Conservation (phyloP, 2,329 filamentous ascomycete species). For the Stenocarpella maydis region DNA sequence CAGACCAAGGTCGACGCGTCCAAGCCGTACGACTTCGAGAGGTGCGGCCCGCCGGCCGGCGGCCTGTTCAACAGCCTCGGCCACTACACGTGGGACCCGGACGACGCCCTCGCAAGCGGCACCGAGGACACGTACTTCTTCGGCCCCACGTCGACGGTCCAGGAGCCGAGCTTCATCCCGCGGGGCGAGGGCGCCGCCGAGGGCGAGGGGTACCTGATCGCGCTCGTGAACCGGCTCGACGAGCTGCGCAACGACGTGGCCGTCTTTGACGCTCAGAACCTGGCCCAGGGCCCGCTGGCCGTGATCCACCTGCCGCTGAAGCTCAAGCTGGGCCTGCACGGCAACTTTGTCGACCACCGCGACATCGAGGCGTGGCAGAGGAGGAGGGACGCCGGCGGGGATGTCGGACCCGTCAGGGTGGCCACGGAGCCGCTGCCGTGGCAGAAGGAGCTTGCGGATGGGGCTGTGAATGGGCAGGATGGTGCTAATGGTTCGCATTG, state of each 20-base stretch:
- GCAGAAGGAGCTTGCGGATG: constrained; percentile 42
- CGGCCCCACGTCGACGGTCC: constrained; percentile 55
- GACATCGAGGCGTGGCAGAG: constrained; percentile 54
- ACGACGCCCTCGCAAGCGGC: constrained; percentile 41
- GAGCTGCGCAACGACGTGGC: constrained; percentile 53
- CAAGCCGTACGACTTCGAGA: constrained; percentile 52
- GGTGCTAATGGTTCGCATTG: constrained; percentile 10
- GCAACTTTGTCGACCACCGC: constrained; percentile 52
- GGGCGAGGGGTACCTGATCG: constrained; percentile 60
- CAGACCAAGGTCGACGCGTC: constrained; percentile 49
- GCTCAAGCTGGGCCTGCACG: constrained; percentile 52
- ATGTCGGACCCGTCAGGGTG: constrained; percentile 49
- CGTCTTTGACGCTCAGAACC: constrained; percentile 52
- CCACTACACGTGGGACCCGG: constrained; percentile 51
- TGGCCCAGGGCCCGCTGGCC: constrained; percentile 49
- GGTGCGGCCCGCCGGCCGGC: constrained; percentile 53
- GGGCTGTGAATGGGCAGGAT: constrained; percentile 4
- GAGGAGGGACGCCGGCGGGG: constrained; percentile 45
- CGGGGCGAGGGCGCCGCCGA: constrained; percentile 49
- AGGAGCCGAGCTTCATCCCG: constrained; percentile 63
- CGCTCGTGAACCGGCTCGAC: constrained; percentile 55
- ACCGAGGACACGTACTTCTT: constrained; percentile 53
- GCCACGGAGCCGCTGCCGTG: constrained; percentile 50
- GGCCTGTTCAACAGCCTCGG: constrained; percentile 56
- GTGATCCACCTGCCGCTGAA: constrained; percentile 52